Evolutionary conservation across 192 early-diverging fungal species (phyloP).

Genomic region (Entomortierella chlamydospora): DNA sequence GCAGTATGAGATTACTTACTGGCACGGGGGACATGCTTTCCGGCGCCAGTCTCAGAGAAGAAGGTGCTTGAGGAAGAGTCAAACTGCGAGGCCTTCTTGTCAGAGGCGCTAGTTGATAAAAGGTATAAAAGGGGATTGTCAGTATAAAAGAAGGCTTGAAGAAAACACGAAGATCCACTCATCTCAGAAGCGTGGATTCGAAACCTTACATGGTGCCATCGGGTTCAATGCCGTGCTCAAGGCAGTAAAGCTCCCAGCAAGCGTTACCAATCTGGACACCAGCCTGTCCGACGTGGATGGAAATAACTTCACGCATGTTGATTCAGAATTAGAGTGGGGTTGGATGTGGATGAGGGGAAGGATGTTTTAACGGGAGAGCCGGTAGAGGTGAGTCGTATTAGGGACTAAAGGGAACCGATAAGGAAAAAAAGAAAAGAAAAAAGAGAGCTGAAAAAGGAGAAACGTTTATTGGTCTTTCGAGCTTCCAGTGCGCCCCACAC

Average conservation of each 20-base stretch:
- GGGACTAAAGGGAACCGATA: conserved; percentile 36
- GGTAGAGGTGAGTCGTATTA: conserved; percentile 31
- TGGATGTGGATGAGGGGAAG: neutral
- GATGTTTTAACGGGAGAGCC: conserved; percentile 6
- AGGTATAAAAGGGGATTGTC: too few relatives aligned
- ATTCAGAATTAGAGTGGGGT: neutral
- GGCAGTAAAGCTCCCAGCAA: conserved; percentile 99
- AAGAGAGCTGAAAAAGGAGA: conserved; percentile 11
- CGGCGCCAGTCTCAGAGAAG: conserved; percentile 98
- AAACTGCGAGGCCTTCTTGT: conserved; percentile 80
- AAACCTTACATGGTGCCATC: conserved; percentile 80
- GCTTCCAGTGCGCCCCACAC: neutral
- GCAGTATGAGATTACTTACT: conserved; percentile 30
- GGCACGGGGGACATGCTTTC: conserved; percentile 99
- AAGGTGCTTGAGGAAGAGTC: conserved; percentile 98
- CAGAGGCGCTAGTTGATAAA: conserved; percentile 68
- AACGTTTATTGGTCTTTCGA: neutral
- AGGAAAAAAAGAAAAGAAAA: conserved; percentile 24
- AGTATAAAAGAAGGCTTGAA: too few relatives aligned
- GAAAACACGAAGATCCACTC: too few relatives aligned
- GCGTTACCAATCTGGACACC: conserved; percentile 99
- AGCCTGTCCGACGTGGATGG: conserved; percentile 88
- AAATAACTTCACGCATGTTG: conserved; percentile 83
- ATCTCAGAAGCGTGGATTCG: too few relatives aligned
- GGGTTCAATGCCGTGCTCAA: conserved; percentile 97